Evolutionary conservation across 257 asterid species (phyloP).

Genomic region (Schizonepeta tenuifolia): DNA sequence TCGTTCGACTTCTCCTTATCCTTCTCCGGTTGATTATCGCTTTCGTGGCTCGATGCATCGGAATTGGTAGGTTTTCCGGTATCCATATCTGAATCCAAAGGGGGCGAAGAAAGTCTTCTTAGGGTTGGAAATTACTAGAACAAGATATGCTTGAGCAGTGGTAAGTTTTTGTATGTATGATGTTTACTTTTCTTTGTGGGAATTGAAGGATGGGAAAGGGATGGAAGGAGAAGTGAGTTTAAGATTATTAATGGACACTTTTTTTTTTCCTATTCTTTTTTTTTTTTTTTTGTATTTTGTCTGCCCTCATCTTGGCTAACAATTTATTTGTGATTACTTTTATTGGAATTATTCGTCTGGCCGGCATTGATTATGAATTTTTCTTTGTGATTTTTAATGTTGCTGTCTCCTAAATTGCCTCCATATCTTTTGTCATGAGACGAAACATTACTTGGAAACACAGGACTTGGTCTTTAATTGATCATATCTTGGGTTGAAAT

Average conservation of each 20-base stretch:
- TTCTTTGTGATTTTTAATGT: conserved; percentile 27
- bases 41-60: conserved; percentile 50
- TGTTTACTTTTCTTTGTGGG: neutral
- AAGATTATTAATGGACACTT: conserved; percentile 19
- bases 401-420: conserved; percentile 18
- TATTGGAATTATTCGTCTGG: conserved; percentile 30
- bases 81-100: conserved; percentile 37
- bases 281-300: neutral
- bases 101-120: conserved; percentile 7
- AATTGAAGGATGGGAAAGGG: conserved; percentile 33
- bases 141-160: conserved; percentile 9
- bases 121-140: conserved; percentile 34
- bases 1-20: conserved; percentile 41
- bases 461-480: neutral
- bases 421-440: neutral
- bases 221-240: conserved; percentile 22
- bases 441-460: neutral
- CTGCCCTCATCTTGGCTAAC: conserved; percentile 29
- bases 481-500: neutral
- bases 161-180: neutral
- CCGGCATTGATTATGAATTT: conserved; percentile 40
- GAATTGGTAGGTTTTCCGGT: conserved; percentile 39
- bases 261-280: too few relatives aligned
- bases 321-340: conserved; percentile 1
- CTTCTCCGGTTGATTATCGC: conserved; percentile 35